Evolutionary conservation across 2,329 filamentous ascomycete genomes (phyloP), one percentile per base, ranked within the genome.

Genomic region (Verticillium longisporum): DNA sequence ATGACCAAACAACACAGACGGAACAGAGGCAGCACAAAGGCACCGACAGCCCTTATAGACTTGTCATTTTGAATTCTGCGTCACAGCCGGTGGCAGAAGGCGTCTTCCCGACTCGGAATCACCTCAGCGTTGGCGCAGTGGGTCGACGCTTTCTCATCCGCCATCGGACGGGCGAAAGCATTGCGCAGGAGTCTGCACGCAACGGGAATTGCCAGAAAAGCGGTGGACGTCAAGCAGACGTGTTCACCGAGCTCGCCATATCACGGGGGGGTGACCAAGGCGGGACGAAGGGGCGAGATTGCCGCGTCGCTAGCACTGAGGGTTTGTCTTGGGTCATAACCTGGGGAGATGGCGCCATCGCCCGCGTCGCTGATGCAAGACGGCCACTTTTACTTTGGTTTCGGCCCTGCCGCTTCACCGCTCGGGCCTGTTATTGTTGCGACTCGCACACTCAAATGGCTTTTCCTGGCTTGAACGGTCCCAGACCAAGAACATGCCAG

Each of bases 271-370:
- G 7, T 21, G 26, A 31, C 5, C 26, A 31, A 31, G 18, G 45
- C 45, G 45, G 45, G 18, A 53, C 18, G 45, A 53, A 31, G 45
- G 45, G 45, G 45, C 45, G 45, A 53, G 21, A 53, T 53, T 53
- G 7, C 45, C 45, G 45, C n/a, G 18, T 21, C 26, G 45, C 45
- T 21, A 53, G 45, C 45, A 53, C 21, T 21, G n/a, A n/a, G 45
- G 45, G 13, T 18, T 6, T 2, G 45, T n/a, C 45, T 53, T 53
- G 45, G 45, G 45, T 53, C 45, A 53, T 53, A 53, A 53, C 45
- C 45, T 34, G 61, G 57, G 60, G 50, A 60, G 65, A 71, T 71
- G 64, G 69, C 69, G 69, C 67, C 68, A 71, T 71, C 63, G 64
- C 59, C 60, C 61, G 63, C 61, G 57, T 58, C 41, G 18, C 62